Percentiles rank a stretch among this genome's conserved stretches.
These are phyloP conservation scores for Friedmanniomyces endolithicus DNA, from an alignment of 495 filamentous ascomycete species.

Conservation along the genomic window DNA sequence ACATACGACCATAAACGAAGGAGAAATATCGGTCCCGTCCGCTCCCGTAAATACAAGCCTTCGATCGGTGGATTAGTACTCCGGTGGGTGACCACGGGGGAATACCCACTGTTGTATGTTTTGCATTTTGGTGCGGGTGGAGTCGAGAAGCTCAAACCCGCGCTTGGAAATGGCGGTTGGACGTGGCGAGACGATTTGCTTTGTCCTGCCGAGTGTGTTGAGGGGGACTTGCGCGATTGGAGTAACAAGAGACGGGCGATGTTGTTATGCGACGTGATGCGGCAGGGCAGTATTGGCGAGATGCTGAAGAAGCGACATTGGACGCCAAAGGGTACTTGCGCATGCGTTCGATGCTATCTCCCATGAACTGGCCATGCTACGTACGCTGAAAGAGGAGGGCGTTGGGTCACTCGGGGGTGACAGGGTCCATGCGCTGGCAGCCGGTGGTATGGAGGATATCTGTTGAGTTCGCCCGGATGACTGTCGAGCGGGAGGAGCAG, in stretches of 20 bases:
- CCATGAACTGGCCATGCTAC: slow-evolving; percentile 42
- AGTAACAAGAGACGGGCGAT: slow-evolving; percentile 36
- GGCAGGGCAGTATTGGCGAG: slow-evolving; percentile 31
- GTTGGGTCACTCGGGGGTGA: slow-evolving; percentile 44
- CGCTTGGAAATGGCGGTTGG: too few species aligned
- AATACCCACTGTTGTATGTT: too few species aligned
- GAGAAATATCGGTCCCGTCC: too few species aligned
- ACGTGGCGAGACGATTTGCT: too few species aligned
- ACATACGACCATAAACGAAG: too few species aligned
- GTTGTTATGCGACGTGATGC: slow-evolving; percentile 39
- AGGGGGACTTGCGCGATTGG: slow-evolving; percentile 47
- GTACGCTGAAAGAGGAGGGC: slow-evolving; percentile 43
- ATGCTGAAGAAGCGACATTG: slow-evolving; percentile 33
- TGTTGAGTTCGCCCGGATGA: slow-evolving; percentile 42
- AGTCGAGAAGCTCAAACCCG: too few species aligned
- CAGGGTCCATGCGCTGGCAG: slow-evolving; percentile 39
- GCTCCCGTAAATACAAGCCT: too few species aligned
- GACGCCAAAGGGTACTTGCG: slow-evolving; percentile 28
- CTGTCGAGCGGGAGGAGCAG: slow-evolving; percentile 38
- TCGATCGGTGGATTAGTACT: too few species aligned
- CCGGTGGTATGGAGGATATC: slow-evolving; percentile 40
- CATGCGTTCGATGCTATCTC: slow-evolving; percentile 46
- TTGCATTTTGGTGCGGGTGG: too few species aligned
- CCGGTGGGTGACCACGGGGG: too few species aligned
- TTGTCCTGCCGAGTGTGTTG: slow-evolving; percentile 48